Base-by-base conservation (phyloP, 140 eudicot genomes). In the Senecio squalidus region DNA sequence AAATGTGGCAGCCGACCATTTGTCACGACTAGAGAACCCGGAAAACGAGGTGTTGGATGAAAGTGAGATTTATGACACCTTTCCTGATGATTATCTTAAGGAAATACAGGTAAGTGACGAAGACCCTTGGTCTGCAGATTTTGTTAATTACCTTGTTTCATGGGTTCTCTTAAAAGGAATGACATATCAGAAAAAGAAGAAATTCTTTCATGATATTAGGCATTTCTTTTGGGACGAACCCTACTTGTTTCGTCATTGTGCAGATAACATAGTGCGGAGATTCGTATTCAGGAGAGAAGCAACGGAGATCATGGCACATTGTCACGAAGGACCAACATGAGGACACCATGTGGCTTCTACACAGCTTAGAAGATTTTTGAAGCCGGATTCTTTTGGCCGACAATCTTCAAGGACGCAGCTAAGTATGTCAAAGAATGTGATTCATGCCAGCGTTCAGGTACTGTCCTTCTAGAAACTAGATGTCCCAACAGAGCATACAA, bases 321-420 rank as follows among this genome's bases (percentile, higher is more conserved):
- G 52, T 20, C 68, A 69, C 18, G 26, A 13, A 0, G 11, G 33
- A 1, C 23, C 61, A 3, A 48, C 51, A 7, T 68, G 75, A 11
- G 68, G 64, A 1, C 68, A 69, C 31, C 36, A 57, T 34, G 24
- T 38, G 5, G 38, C 24, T 2, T 9, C 4, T 22, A 13, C 11
- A 69, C 54, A 0, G 34, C 68, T n/a, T 0, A 4, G 4, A 9
- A 59, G 39, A 24, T 51, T 0, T 38, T 58, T 6, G 17, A 58
- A 4, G 9, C 50, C 4, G 27, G 51, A 6, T 68, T 68, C 7
- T 55, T 8, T 28, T 54, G 65, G 65, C 73, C 65, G 1, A 41
- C 31, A 4, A 9, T 67, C 1, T 66, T 66, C 9, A 25, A 39
- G 1, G 56, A 55, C 57, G 66, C 50, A 0, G 6, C 13, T 4